These are phyloP conservation scores for Cryptococcus hybrid DNA, from an alignment of 1,284 basidiomycete genomes.

Conservation along the genomic window DNA sequence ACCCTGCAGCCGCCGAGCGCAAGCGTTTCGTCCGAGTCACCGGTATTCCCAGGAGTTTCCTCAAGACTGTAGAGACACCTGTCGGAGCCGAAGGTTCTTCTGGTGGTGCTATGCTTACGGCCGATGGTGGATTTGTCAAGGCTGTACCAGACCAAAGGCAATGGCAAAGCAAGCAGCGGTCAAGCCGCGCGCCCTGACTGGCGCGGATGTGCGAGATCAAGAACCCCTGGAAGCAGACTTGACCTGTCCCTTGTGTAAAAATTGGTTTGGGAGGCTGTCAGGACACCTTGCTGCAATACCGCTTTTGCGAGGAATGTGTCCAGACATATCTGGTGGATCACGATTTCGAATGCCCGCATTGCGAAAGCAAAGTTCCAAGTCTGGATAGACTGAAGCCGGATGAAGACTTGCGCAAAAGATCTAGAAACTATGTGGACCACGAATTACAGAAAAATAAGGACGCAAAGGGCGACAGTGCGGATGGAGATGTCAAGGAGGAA, in stretches of 20 bases:
- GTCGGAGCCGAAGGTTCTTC: conserved; percentile 60
- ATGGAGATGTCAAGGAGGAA: neutral
- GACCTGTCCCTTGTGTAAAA: conserved; percentile 85
- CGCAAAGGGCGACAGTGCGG: conserved; percentile 55
- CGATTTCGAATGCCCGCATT: conserved; percentile 87
- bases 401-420: conserved; percentile 70
- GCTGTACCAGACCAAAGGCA: conserved; percentile 82
- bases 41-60: conserved; percentile 83
- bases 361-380: conserved; percentile 77
- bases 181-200: conserved; percentile 61
- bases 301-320: conserved; percentile 93
- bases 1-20: conserved; percentile 76
- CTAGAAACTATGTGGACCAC: conserved; percentile 75
- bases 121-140: conserved; percentile 74
- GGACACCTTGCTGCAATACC: conserved; percentile 85
- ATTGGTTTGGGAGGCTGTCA: conserved; percentile 83
- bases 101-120: conserved; percentile 87
- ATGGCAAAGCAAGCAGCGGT: conserved; percentile 81
- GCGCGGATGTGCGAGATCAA: conserved; percentile 54
- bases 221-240: conserved; percentile 74
- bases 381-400: conserved; percentile 79
- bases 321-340: conserved; percentile 85
- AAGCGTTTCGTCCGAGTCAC: conserved; percentile 97
- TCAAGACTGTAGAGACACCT: conserved; percentile 92
- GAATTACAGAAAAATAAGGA: conserved; percentile 78